A percentile compares a stretch with the other conserved stretches of the same genome.
Conservation (phyloP, 129 eudicot species). For the Centaurea solstitialis region DNA sequence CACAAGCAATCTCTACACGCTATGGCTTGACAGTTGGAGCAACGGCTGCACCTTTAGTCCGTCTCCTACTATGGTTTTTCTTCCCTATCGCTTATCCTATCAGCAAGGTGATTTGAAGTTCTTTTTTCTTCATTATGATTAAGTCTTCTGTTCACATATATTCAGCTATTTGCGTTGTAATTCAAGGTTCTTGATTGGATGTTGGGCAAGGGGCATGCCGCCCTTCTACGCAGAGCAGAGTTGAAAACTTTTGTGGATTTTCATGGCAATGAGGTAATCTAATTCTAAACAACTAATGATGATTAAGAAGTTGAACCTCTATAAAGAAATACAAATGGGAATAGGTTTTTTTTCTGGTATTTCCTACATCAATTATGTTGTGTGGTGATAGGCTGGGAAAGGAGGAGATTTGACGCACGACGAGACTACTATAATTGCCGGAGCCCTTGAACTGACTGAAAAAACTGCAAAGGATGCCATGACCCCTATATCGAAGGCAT, state of each 20-base stretch:
- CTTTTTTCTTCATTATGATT: slow-evolving; percentile 1
- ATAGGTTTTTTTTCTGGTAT: neutral
- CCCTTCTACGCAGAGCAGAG: slow-evolving; percentile 89
- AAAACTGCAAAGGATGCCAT: slow-evolving; percentile 98
- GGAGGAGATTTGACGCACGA: slow-evolving; percentile 99
- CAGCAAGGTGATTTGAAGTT: slow-evolving; percentile 67
- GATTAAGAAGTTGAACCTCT: neutral
- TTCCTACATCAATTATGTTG: neutral
- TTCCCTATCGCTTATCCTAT: slow-evolving; percentile 94
- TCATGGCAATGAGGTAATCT: slow-evolving; percentile 94
- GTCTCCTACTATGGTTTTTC: slow-evolving; percentile 74
- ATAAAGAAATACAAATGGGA: neutral
- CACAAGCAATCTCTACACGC: slow-evolving; percentile 96
- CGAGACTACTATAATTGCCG: slow-evolving; percentile 96
- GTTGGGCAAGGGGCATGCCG: slow-evolving; percentile 96
- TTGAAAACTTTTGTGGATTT: slow-evolving; percentile 95
- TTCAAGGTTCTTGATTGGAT: slow-evolving; percentile 90
- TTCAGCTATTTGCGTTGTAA: neutral
- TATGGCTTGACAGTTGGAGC: slow-evolving; percentile 97
- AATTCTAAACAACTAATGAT: slow-evolving; percentile 4
- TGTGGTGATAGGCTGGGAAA: slow-evolving; percentile 83
- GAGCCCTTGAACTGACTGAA: slow-evolving; percentile 93
- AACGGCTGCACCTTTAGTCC: slow-evolving; percentile 87
- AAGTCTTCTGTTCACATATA: neutral
- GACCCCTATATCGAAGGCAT: slow-evolving; percentile 98